Conservation (phyloP, 2,329 filamentous ascomycete species). For the Alternaria sp. region DNA sequence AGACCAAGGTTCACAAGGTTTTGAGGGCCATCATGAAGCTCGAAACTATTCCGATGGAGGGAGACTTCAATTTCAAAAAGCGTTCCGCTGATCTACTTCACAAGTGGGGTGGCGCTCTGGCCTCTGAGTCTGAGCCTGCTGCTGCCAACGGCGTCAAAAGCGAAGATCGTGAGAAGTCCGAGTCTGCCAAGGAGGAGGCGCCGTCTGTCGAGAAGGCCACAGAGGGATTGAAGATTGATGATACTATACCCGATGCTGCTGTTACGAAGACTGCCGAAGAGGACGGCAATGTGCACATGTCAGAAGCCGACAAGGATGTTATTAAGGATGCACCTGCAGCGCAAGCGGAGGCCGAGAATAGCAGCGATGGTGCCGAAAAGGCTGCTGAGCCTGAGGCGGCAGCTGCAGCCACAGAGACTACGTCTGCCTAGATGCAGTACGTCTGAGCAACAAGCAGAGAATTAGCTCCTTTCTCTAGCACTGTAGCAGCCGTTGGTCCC, state of each 20-base stretch:
- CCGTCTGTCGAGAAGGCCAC: conserved; percentile 50
- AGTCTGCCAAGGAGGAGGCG: conserved; percentile 37
- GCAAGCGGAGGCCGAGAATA: conserved; percentile 27
- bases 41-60: conserved; percentile 77
- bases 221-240: conserved; percentile 35
- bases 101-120: conserved; percentile 84
- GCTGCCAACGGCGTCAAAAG: conserved; percentile 49
- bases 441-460: conserved; percentile 7
- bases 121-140: conserved; percentile 38
- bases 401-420: conserved; percentile 14
- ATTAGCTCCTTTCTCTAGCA: not conserved
- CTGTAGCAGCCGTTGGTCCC: not conserved
- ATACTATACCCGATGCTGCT: conserved; percentile 34
- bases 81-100: conserved; percentile 81
- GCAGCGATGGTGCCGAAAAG: conserved; percentile 21
- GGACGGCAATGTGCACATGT: conserved; percentile 41
- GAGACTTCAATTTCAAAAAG: conserved; percentile 87
- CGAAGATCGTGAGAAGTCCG: conserved; percentile 52
- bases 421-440: conserved; percentile 9
- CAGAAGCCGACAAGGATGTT: conserved; percentile 33
- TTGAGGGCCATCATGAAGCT: conserved; percentile 94
- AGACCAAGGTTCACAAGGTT: conserved; percentile 98
- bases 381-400: conserved; percentile 21
- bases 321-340: conserved; percentile 29
- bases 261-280: conserved; percentile 31